A percentile compares a stretch with the other conserved stretches of the same genome.
Conservation (phyloP, 139 green algal species). For the Closterium sp. region DNA sequence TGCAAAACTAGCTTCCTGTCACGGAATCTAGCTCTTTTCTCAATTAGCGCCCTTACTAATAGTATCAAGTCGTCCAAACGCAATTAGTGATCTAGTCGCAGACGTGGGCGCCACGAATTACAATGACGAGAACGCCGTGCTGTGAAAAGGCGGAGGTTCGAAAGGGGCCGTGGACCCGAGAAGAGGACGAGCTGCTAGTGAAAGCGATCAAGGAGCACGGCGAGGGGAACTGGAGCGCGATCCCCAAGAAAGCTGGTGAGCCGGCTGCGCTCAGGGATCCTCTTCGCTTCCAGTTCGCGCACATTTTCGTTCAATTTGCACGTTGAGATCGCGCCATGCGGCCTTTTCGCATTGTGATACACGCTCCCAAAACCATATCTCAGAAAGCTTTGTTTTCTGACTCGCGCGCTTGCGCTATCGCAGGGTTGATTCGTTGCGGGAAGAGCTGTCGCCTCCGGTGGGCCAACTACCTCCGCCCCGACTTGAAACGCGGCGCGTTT, state of each 20-base stretch:
- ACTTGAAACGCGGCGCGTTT: slow-evolving; percentile 41
- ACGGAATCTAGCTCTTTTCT: background rate
- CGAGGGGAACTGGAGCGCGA: slow-evolving; percentile 31
- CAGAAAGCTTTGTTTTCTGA: background rate
- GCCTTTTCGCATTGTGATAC: background rate
- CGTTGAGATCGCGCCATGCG: background rate
- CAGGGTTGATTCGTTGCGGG: slow-evolving; percentile 32
- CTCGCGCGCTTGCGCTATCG: background rate
- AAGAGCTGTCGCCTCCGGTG: slow-evolving; percentile 45
- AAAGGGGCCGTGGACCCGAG: slow-evolving; percentile 43
- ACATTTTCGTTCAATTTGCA: background rate
- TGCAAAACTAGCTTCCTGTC: background rate
- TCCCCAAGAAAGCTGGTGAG: slow-evolving; percentile 37
- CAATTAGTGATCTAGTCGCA: background rate
- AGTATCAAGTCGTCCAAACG: background rate
- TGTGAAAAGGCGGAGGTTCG: background rate
- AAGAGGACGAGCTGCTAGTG: slow-evolving; percentile 41
- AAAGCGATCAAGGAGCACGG: slow-evolving; percentile 27
- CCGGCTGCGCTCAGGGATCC: background rate
- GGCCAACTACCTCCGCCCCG: slow-evolving; percentile 42
- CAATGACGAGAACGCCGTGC: background rate
- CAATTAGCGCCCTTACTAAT: background rate
- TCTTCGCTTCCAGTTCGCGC: background rate
- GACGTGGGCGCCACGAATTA: background rate
- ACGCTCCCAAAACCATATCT: background rate